A percentile compares a stretch with the other conserved stretches of the same genome.
These are phyloP conservation scores for Trypanosoma melophagium DNA, from an alignment of 208 protist genomes.

Conservation along the genomic window DNA sequence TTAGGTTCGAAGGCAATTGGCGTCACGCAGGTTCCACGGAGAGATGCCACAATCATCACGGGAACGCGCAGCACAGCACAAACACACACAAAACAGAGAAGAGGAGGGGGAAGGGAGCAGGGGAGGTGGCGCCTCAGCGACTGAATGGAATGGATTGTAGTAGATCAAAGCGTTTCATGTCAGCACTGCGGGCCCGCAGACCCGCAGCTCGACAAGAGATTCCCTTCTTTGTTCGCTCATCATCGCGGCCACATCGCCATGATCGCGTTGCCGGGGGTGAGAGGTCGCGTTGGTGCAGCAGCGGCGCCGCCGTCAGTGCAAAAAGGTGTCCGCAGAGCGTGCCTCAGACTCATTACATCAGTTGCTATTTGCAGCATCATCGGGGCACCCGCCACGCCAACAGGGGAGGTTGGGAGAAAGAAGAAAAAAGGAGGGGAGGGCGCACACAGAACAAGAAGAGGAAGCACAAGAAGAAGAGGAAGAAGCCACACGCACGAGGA, in stretches of 20 bases:
- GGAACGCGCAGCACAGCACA: not conserved
- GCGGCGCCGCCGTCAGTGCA: constrained; percentile 7
- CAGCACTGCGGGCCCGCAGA: constrained; percentile 7
- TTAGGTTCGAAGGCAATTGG: constrained; percentile 30
- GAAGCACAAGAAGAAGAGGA: too few relatives aligned
- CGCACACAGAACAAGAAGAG: too few relatives aligned
- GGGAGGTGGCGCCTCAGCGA: too few relatives aligned
- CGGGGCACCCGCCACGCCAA: too few relatives aligned
- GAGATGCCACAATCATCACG: constrained; percentile 33
- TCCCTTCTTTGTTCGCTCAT: constrained; percentile 25
- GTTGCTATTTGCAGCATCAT: too few relatives aligned
- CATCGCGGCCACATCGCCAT: not conserved
- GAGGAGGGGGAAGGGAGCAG: not conserved
- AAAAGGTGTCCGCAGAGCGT: too few relatives aligned
- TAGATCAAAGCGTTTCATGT: constrained; percentile 25
- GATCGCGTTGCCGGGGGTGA: not conserved
- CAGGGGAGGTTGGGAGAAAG: too few relatives aligned
- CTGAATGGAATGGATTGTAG: constrained; percentile 19
- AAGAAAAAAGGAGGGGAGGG: too few relatives aligned
- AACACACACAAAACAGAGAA: not conserved
- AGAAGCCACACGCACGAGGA: too few relatives aligned
- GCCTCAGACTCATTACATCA: too few relatives aligned
- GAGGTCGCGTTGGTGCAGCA: too few relatives aligned
- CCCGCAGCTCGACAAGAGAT: constrained; percentile 28
- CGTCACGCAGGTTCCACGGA: constrained; percentile 28